Conservation (phyloP, 768 basidiomycete genomes). For the Mycena capillaripes region DNA sequence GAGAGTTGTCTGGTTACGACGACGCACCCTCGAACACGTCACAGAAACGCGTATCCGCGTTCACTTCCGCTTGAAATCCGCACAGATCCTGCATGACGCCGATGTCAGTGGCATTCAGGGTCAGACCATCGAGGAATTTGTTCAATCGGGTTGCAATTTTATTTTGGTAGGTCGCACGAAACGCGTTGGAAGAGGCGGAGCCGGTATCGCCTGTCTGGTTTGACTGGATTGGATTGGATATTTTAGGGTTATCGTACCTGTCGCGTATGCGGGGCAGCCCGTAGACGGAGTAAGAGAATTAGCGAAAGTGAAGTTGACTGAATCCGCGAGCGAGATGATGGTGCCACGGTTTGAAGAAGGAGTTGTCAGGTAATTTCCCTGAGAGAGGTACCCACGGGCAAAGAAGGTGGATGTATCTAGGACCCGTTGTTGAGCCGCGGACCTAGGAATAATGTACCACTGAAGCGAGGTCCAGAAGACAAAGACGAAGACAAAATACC, state of each 20-base stretch:
- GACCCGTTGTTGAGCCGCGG: constrained; percentile 57
- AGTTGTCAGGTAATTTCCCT: constrained; percentile 53
- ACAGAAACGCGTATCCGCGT: constrained; percentile 57
- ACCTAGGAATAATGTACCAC: constrained; percentile 43
- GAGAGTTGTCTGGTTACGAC: not conserved
- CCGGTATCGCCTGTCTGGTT: too few relatives aligned
- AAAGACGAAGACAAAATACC: constrained; percentile 42
- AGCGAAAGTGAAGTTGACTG: constrained; percentile 57
- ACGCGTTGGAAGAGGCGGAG: constrained; percentile 42
- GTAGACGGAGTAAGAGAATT: constrained; percentile 58
- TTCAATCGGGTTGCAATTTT: constrained; percentile 53
- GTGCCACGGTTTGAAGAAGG: constrained; percentile 49
- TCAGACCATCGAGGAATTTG: constrained; percentile 50
- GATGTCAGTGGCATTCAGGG: constrained; percentile 50
- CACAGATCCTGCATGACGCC: constrained; percentile 61
- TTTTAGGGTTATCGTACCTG: too few relatives aligned
- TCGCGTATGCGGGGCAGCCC: constrained; percentile 52
- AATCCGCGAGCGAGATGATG: constrained; percentile 55
- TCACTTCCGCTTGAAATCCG: constrained; percentile 54
- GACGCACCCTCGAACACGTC: constrained; percentile 53
- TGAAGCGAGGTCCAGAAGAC: not conserved
- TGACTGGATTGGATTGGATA: too few relatives aligned
- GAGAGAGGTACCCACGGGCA: constrained; percentile 56
- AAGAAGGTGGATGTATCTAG: constrained; percentile 58
- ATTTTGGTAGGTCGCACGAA: constrained; percentile 49